Evolutionary conservation across 108 stramenopile species (phyloP).

Genomic region (Nitzschia sp.): DNA sequence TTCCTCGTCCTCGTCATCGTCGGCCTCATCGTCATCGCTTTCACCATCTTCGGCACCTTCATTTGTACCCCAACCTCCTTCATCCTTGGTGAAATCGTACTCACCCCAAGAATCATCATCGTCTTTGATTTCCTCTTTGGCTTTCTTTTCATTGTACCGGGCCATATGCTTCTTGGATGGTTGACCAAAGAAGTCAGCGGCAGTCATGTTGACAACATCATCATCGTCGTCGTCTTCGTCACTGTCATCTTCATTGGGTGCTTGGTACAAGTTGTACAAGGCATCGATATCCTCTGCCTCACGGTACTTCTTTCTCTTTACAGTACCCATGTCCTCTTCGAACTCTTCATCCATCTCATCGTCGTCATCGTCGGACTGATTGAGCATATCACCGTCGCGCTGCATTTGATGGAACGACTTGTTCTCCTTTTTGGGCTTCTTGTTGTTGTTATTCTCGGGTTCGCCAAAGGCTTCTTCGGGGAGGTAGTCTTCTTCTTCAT

Average conservation of each 20-base stretch:
- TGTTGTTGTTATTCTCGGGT: conserved; percentile 40
- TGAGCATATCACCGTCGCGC: conserved; percentile 47
- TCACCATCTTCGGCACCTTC: conserved; percentile 27
- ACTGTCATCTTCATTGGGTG: conserved; percentile 38
- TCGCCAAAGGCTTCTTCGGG: conserved; percentile 69
- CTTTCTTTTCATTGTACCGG: conserved; percentile 36
- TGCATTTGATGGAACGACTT: conserved; percentile 64
- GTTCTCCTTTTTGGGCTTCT: conserved; percentile 17
- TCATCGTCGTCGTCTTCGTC: conserved; percentile 51
- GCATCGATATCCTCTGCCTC: conserved; percentile 84
- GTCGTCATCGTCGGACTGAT: conserved; percentile 57
- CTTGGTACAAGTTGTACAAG: conserved; percentile 67
- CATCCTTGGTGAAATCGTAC: conserved; percentile 67
- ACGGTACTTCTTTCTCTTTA: conserved; percentile 71
- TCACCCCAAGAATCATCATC: conserved; percentile 84
- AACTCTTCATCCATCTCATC: conserved; percentile 38
- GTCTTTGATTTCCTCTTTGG: conserved; percentile 20
- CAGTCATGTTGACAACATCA: conserved; percentile 71
- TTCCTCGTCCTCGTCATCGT: conserved; percentile 31
- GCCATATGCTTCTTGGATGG: conserved; percentile 56
- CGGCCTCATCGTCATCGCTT: conserved; percentile 21
- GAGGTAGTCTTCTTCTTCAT: conserved; percentile 87
- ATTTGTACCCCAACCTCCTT: background rate
- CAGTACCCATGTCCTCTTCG: conserved; percentile 29
- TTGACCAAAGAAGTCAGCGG: conserved; percentile 82